Evolutionary conservation across 129 eudicot genomes (phyloP).

Genomic region (Artemisia annua): DNA sequence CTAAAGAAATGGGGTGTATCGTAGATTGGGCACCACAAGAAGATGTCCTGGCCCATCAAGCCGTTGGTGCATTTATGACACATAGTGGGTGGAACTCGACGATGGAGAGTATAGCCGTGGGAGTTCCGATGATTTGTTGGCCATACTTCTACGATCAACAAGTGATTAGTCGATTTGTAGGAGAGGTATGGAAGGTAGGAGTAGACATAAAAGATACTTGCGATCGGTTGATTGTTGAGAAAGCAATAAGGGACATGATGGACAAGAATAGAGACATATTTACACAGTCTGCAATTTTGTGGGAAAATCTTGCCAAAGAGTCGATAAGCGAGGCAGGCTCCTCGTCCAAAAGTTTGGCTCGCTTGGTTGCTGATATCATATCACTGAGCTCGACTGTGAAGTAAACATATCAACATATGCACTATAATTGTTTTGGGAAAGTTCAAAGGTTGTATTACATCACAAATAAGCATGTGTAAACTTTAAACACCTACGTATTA

Average conservation of each 20-base stretch:
- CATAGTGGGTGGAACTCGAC: not conserved
- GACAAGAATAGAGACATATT: not conserved
- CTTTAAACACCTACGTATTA: too few relatives aligned
- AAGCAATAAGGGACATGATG: not conserved
- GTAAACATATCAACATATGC: too few relatives aligned
- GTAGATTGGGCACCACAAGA: slow-evolving; percentile 9
- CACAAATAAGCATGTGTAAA: too few relatives aligned
- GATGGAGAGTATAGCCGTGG: not conserved
- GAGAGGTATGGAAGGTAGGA: not conserved
- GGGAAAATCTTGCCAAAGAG: not conserved
- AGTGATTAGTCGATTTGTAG: slow-evolving; percentile 2
- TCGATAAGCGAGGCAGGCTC: not conserved
- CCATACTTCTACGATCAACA: not conserved
- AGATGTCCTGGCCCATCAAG: not conserved
- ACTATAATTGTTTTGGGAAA: too few relatives aligned
- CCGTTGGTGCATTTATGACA: not conserved
- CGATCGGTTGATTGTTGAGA: not conserved
- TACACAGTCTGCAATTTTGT: not conserved
- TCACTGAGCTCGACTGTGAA: too few relatives aligned
- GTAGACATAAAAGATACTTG: slow-evolving; percentile 3
- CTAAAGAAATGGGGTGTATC: not conserved
- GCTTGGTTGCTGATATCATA: too few relatives aligned
- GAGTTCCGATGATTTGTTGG: not conserved
- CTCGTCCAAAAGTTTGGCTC: too few relatives aligned
- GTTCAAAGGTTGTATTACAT: too few relatives aligned